phyloP scores from a whole-genome alignment of 2,329 filamentous ascomycete genomes.

The Colletotrichum salicis region DNA sequence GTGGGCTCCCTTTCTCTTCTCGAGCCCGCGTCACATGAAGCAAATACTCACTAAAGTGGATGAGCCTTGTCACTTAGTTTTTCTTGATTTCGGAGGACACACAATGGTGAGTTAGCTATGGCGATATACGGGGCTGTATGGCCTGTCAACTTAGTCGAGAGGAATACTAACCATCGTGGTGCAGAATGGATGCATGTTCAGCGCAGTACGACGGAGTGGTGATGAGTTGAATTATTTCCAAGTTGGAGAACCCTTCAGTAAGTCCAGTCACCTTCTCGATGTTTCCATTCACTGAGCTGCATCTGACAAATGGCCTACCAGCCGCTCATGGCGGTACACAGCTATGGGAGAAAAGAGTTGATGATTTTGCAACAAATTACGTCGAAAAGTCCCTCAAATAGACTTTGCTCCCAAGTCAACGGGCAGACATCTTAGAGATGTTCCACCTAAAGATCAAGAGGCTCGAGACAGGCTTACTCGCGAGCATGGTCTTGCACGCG shows the following conservation, averaged over 20 bases:
- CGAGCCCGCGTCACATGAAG: not conserved
- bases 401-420: not conserved
- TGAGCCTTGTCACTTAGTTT: not conserved
- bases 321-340: not conserved
- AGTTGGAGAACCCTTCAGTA: not conserved
- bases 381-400: not conserved
- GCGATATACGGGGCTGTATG: not conserved
- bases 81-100: not conserved
- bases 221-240: not conserved
- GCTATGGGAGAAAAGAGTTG: not conserved
- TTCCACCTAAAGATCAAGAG: not conserved
- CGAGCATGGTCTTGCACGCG: not conserved
- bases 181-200: not conserved
- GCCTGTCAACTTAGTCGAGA: not conserved
- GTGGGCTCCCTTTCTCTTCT: not conserved
- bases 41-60: not conserved
- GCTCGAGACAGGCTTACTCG: not conserved
- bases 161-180: not conserved
- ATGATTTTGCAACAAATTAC: not conserved
- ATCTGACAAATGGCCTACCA: not conserved
- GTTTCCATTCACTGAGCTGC: not conserved
- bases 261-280: not conserved
- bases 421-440: not conserved
- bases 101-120: not conserved
- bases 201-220: not conserved